Evolutionary conservation across 2,329 filamentous ascomycete genomes (phyloP).

Genomic region (Dactylellina parvicollis): DNA sequence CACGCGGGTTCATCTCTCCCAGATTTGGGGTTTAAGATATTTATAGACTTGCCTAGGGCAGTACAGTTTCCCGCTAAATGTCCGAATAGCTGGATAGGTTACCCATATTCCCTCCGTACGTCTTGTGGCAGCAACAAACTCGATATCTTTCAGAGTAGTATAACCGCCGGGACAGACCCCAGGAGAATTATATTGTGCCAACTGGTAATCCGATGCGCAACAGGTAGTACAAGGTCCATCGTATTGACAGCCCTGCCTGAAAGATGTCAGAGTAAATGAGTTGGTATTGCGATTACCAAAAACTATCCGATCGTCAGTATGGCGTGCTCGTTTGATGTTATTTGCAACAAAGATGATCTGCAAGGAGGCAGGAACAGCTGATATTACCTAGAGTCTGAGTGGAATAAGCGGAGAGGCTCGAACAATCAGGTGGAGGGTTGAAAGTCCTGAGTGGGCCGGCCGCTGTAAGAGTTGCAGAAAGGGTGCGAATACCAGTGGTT

Average conservation of each 20-base stretch:
- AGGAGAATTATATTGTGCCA: slow-evolving; percentile 34
- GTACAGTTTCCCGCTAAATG: slow-evolving; percentile 35
- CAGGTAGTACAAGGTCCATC: slow-evolving; percentile 28
- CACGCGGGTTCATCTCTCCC: background rate
- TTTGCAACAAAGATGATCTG: background rate
- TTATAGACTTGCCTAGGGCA: slow-evolving; percentile 26
- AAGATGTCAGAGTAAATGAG: slow-evolving; percentile 34
- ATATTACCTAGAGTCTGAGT: slow-evolving; percentile 33
- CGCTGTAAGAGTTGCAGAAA: slow-evolving; percentile 32
- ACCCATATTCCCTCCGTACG: slow-evolving; percentile 28
- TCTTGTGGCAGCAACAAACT: slow-evolving; percentile 32
- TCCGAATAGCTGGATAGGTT: slow-evolving; percentile 23
- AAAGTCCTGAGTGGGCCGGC: slow-evolving; percentile 19
- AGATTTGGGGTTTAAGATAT: no score
- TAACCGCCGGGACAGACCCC: slow-evolving; percentile 42
- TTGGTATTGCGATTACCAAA: slow-evolving; percentile 30
- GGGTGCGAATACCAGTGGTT: slow-evolving; percentile 3
- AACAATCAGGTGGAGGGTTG: slow-evolving; percentile 17
- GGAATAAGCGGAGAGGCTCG: slow-evolving; percentile 27
- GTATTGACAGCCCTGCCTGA: slow-evolving; percentile 38
- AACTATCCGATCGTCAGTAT: background rate
- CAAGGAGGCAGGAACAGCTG: background rate
- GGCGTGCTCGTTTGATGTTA: background rate
- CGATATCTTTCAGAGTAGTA: slow-evolving; percentile 26
- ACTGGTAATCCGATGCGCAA: slow-evolving; percentile 40